Percentiles rank a stretch among this genome's conserved stretches.
phyloP scores from a whole-genome alignment of 129 eudicot species.

The Flaveria bidentis region DNA sequence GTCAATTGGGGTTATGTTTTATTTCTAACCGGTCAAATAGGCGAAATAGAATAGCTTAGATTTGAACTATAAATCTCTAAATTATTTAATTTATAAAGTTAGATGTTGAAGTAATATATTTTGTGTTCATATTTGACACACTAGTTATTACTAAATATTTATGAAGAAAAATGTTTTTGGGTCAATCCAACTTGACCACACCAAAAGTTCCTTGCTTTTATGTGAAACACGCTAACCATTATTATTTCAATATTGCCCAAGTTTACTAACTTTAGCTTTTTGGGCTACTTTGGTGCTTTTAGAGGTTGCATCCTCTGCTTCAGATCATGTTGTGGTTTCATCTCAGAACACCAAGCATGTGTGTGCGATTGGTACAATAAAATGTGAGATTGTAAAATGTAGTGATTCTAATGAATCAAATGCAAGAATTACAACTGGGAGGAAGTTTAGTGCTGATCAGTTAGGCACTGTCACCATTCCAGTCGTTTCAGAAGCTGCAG shows the following conservation, averaged over 20 bases:
- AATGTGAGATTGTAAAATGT: slow-evolving; percentile 42
- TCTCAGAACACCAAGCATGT: slow-evolving; percentile 33
- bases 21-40: background rate
- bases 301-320: slow-evolving; percentile 40
- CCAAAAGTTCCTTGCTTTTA: background rate
- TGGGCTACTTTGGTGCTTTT: slow-evolving; percentile 13
- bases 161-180: background rate
- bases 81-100: background rate
- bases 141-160: background rate
- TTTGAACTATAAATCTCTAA: background rate
- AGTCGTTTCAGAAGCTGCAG: slow-evolving; percentile 27
- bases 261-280: background rate
- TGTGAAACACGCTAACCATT: background rate
- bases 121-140: background rate
- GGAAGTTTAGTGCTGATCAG: slow-evolving; percentile 28
- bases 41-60: background rate
- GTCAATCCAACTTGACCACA: background rate
- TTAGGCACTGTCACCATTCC: slow-evolving; percentile 23
- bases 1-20: background rate
- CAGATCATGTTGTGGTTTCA: slow-evolving; percentile 50
- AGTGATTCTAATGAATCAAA: slow-evolving; percentile 27
- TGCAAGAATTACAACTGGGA: slow-evolving; percentile 25
- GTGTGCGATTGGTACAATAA: slow-evolving; percentile 46
- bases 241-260: background rate
- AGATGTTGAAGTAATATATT: background rate